Evolutionary conservation across 1,284 basidiomycete genomes (phyloP), one percentile per base, ranked within the genome.

Genomic region (Cutaneotrichosporon cutaneum): DNA sequence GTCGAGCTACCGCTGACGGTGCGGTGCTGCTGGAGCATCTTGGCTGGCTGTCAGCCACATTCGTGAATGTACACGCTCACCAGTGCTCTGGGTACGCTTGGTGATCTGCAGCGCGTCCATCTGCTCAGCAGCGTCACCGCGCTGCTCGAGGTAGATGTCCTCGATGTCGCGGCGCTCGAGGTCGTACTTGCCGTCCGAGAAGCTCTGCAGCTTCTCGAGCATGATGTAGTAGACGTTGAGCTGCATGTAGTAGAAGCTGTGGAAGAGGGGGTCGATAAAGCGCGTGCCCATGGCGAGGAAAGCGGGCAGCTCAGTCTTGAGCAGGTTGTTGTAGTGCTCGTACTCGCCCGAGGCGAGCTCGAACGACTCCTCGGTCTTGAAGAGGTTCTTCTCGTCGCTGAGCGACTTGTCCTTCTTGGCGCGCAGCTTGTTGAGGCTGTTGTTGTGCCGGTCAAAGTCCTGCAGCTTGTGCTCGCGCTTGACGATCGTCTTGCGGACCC

Each of bases 231-330:
- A 95, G 60, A 97, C 90, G 79, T 97, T 97, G 70, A 95, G 82
- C 92, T 98, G 94, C 95, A 99, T 98, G 80, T 97, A 99, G 84
- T 92, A 99, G 84, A 95, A 94, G 26, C 92, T 95, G 74, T 97
- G 90, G 85, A 97, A 99, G 16, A 99, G 82, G 1, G 96, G 96
- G 68, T 95, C 90, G 75, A 99, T 91, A 81, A 98, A 97, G 63
- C 89, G 86, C 1, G 90, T 89, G 1, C 90, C 85, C 72, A 97
- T 85, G 32, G 85, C 84, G 82, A 99, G 88, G 83, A 99, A 98
- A 21, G 86, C 85, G 1, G 95, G 94, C 35, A 99, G 83, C 73
- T 99, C 96, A 61, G 86, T 85, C 82, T 99, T 99, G 81, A 98
- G 82, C 7, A 90, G 84, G 66, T 84, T 90, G 81, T 99, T 99